Conservation (phyloP, 306 rosid species). For the Morella rubra region DNA sequence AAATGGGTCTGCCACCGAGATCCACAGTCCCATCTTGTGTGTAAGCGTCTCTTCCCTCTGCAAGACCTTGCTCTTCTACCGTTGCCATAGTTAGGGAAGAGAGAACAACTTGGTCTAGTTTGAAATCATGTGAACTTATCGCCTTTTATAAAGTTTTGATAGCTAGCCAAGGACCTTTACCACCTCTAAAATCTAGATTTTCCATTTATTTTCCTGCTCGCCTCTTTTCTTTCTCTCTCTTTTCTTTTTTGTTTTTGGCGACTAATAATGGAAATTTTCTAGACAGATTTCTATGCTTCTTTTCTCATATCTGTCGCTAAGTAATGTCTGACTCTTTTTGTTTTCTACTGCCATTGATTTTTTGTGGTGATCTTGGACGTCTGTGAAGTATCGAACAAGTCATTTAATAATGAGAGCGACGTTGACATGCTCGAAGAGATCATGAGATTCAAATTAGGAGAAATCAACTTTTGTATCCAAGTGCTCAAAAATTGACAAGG, state of each 20-base stretch:
- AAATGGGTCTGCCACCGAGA: constrained; percentile 36
- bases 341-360: not conserved
- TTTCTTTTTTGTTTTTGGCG: not conserved
- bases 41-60: constrained; percentile 19
- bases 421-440: not conserved
- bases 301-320: not conserved
- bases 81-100: not conserved
- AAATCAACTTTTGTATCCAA: not conserved
- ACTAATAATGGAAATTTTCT: no score
- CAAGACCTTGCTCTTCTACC: constrained; percentile 23
- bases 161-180: not conserved
- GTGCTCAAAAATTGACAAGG: no score
- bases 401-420: not conserved
- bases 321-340: not conserved
- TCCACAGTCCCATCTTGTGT: constrained; percentile 43
- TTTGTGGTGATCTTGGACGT: not conserved
- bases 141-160: not conserved
- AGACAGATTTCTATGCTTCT: no score
- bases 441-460: not conserved
- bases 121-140: not conserved
- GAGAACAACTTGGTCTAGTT: not conserved
- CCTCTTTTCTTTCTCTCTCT: not conserved
- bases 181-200: not conserved
- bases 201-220: not conserved
- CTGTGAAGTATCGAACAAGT: not conserved